Conservation (phyloP, 768 basidiomycete species). For the Floccularia luteovirens region DNA sequence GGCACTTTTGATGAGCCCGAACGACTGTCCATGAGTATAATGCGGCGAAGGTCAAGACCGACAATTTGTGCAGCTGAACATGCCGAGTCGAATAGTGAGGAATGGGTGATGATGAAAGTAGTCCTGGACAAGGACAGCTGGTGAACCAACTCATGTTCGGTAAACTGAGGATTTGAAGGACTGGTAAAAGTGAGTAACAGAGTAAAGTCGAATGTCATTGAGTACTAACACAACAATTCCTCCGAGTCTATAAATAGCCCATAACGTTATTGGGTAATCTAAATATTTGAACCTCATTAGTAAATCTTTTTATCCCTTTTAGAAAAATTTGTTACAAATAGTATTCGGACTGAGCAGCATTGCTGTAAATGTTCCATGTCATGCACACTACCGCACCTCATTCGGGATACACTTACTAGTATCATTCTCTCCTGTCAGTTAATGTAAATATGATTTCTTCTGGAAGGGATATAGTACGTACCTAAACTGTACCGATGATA, state of each 20-base stretch:
- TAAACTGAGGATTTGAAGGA: conserved; percentile 48
- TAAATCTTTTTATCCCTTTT: not conserved
- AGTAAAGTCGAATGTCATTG: not conserved
- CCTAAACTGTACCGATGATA: conserved; percentile 25
- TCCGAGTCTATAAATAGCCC: conserved; percentile 45
- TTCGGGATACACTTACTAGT: conserved; percentile 28
- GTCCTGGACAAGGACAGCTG: conserved; percentile 38
- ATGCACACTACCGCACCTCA: not conserved
- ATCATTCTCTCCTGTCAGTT: conserved; percentile 32
- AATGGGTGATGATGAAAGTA: conserved; percentile 36
- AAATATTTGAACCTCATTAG: not conserved
- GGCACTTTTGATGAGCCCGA: not conserved
- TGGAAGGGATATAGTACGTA: conserved; percentile 11
- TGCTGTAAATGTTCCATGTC: conserved; percentile 23
- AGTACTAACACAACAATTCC: conserved; percentile 41
- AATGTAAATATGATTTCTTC: conserved; percentile 1
- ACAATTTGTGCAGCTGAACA: conserved; percentile 24
- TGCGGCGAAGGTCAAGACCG: conserved; percentile 26
- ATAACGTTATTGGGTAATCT: conserved; percentile 42
- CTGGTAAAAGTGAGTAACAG: conserved; percentile 16
- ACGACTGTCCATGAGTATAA: conserved; percentile 28
- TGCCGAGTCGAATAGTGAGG: conserved; percentile 25
- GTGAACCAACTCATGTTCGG: conserved; percentile 41
- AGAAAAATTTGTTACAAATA: conserved; percentile 26
- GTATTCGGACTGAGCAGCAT: conserved; percentile 48